Evolutionary conservation across 768 basidiomycete species (phyloP).

Genomic region (Flagelloscypha sp.): DNA sequence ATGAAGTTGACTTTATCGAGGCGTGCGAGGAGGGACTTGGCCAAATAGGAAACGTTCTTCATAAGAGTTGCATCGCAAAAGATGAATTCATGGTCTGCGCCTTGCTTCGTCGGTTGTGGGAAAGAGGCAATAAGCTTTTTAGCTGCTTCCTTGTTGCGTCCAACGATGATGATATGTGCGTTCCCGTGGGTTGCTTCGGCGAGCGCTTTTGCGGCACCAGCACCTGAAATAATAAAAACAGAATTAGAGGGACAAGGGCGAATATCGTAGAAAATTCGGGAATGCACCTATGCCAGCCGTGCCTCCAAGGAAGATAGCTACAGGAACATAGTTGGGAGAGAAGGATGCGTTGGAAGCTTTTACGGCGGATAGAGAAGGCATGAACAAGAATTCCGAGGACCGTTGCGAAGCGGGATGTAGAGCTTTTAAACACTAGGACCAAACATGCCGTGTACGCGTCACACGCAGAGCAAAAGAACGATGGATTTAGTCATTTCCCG

Average conservation of each 20-base stretch:
- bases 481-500: too few relatives aligned
- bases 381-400: too few relatives aligned
- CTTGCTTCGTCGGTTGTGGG: slow-evolving; percentile 15
- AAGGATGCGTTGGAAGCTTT: slow-evolving; percentile 17
- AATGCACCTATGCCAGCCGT: slow-evolving; percentile 29
- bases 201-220: slow-evolving; percentile 25
- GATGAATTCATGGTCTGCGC: slow-evolving; percentile 23
- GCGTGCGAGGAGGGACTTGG: slow-evolving; percentile 16
- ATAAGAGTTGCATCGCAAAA: slow-evolving; percentile 26
- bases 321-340: slow-evolving; percentile 15
- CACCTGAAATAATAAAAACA: too few relatives aligned
- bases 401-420: too few relatives aligned
- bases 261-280: too few relatives aligned
- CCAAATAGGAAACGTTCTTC: slow-evolving; percentile 20
- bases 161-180: slow-evolving; percentile 33
- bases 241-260: too few relatives aligned
- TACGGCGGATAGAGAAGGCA: slow-evolving; percentile 14
- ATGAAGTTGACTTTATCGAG: slow-evolving; percentile 27
- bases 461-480: too few relatives aligned
- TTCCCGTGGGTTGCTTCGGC: slow-evolving; percentile 31
- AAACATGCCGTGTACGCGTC: too few relatives aligned
- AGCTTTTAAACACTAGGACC: too few relatives aligned
- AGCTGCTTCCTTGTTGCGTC: slow-evolving; percentile 30
- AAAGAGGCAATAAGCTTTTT: slow-evolving; percentile 25
- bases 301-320: slow-evolving; percentile 19